Conservation (phyloP, 1,284 basidiomycete genomes). For the Chiua sp. region DNA sequence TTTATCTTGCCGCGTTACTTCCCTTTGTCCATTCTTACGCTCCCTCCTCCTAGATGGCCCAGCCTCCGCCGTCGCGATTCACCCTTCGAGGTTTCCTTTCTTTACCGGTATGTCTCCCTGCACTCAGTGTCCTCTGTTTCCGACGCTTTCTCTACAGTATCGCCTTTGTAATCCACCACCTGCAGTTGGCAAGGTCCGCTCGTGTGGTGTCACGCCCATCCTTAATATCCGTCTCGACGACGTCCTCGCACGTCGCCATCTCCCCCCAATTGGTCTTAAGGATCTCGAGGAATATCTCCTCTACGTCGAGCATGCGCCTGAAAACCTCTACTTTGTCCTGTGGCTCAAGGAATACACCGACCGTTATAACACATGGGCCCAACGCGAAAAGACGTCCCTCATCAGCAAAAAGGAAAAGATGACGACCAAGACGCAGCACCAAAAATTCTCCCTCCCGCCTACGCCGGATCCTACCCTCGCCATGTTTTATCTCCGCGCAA, state of each 20-base stretch:
- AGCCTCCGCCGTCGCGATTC: slow-evolving; percentile 54
- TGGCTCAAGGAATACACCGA: slow-evolving; percentile 73
- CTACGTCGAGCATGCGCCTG: slow-evolving; percentile 70
- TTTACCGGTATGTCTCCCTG: slow-evolving; percentile 44
- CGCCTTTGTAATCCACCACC: slow-evolving; percentile 73
- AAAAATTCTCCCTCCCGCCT: slow-evolving; percentile 38
- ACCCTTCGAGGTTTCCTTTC: slow-evolving; percentile 50
- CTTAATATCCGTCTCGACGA: slow-evolving; percentile 69
- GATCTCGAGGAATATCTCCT: slow-evolving; percentile 83
- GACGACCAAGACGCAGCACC: slow-evolving; percentile 30
- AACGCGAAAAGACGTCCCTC: slow-evolving; percentile 45
- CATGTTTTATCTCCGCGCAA: slow-evolving; percentile 76
- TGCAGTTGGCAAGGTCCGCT: slow-evolving; percentile 65
- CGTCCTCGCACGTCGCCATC: slow-evolving; percentile 69
- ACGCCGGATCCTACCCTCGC: slow-evolving; percentile 60
- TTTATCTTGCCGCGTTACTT: slow-evolving; percentile 31
- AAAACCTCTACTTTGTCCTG: slow-evolving; percentile 78
- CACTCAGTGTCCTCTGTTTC: no score
- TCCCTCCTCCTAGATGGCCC: slow-evolving; percentile 23
- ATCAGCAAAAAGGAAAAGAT: slow-evolving; percentile 30
- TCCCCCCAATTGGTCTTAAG: slow-evolving; percentile 77
- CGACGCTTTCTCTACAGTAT: slow-evolving; percentile 39
- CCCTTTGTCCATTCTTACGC: not conserved
- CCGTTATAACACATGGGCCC: slow-evolving; percentile 64
- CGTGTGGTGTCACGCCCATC: slow-evolving; percentile 63